Base-by-base conservation (phyloP, 495 filamentous ascomycete genomes). In the Penicillium angulare region DNA sequence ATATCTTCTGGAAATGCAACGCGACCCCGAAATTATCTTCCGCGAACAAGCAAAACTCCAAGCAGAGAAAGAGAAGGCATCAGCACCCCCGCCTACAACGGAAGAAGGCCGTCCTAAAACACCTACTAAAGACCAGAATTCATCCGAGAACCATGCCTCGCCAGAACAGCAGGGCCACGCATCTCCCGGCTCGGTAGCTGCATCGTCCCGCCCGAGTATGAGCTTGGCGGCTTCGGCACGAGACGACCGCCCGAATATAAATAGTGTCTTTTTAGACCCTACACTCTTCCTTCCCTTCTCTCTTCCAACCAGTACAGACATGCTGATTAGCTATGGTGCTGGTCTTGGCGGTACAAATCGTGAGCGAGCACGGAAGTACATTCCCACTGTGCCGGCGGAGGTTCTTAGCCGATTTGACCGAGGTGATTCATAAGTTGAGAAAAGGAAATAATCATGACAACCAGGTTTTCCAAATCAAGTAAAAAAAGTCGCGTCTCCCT, bases 341-440 rank as follows among this genome's bases (percentile, higher is more conserved):
- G 93, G 93, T 10, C 90, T 96, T 55, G 93, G 93, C 3, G 93
- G 93, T 0, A 77, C 92, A 22, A 96, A 99, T 67, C 79, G 86
- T 44, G 93, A 99, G 65, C 78, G 90, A 36, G 93, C 93, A 64
- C 78, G 89, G 49, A 96, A 95, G 69, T 99, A 97, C 60, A 92
- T 95, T n/a, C 93, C 93, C 3, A 96, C 87, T 0, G 90, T 97
- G 21, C 91, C 95, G 20, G 86, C 92, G 2, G 93, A 99, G 67
- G 96, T 96, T 57, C 71, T 99, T 23, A 86, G 86, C 40, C 95
- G 88, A 70, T 78, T 99, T 27, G 93, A 97, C 74, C 77, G 86
- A 17, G 75, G 69, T 7, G 38, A 41, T 24, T 20, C 13, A 24
- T 41, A 23, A 35, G 20, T 41, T 21, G 38, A 15, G 34, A 38